Conservation (phyloP, 2,329 filamentous ascomycete genomes). For the Fusarium sp. region DNA sequence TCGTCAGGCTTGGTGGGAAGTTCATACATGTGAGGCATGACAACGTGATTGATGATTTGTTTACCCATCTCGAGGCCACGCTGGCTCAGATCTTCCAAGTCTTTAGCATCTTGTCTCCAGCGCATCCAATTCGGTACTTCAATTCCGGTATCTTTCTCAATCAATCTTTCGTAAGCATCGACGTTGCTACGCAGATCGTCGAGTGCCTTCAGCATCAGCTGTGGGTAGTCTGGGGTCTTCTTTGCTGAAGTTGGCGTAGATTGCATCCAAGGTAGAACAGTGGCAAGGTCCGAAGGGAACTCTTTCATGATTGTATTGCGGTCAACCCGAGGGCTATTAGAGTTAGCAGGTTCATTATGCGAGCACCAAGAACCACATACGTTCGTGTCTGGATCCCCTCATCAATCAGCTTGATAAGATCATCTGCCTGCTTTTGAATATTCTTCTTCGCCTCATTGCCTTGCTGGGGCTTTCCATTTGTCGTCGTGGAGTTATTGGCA, state of each 20-base stretch:
- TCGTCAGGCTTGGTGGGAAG: slow-evolving; percentile 11
- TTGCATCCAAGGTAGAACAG: slow-evolving; percentile 38
- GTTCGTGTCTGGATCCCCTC: slow-evolving; percentile 13
- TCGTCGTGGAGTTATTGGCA: background rate
- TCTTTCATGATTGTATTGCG: slow-evolving; percentile 1
- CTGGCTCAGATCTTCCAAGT: slow-evolving; percentile 48
- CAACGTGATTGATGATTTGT: slow-evolving; percentile 40
- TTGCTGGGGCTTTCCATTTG: slow-evolving; percentile 24
- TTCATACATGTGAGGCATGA: slow-evolving; percentile 44
- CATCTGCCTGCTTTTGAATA: slow-evolving; percentile 40
- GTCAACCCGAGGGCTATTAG: slow-evolving; percentile 12
- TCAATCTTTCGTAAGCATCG: slow-evolving; percentile 43
- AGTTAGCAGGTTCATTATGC: background rate
- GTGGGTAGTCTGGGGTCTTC: slow-evolving; percentile 2
- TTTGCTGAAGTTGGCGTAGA: background rate
- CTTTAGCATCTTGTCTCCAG: slow-evolving; percentile 51
- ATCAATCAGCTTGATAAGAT: slow-evolving; percentile 41
- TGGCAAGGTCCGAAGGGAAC: slow-evolving; percentile 17
- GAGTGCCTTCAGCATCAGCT: slow-evolving; percentile 28
- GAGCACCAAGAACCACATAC: slow-evolving; percentile 17
- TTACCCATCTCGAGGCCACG: slow-evolving; percentile 42
- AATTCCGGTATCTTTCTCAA: slow-evolving; percentile 29
- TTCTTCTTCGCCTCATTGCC: slow-evolving; percentile 36
- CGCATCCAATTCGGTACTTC: slow-evolving; percentile 46
- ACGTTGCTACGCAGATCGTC: slow-evolving; percentile 37